Conservation (phyloP, 2,329 filamentous ascomycete genomes). For the Phialophora chinensis region DNA sequence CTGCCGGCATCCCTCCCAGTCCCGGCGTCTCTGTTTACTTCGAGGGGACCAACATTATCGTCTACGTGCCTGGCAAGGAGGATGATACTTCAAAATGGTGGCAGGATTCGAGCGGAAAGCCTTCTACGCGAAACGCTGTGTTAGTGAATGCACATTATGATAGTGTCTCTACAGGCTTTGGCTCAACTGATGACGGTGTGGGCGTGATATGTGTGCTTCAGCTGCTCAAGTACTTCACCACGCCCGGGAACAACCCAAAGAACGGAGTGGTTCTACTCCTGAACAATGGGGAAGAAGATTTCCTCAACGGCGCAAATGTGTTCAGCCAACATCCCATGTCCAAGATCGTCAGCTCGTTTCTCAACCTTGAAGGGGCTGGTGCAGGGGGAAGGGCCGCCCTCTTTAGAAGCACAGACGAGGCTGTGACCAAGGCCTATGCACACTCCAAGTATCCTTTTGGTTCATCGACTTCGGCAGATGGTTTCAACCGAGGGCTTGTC, state of each 20-base stretch:
- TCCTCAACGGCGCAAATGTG: slow-evolving; percentile 81
- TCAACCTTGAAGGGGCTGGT: slow-evolving; percentile 94
- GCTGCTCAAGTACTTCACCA: slow-evolving; percentile 83
- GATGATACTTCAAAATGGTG: slow-evolving; percentile 78
- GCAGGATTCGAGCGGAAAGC: slow-evolving; percentile 58
- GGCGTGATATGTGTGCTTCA: slow-evolving; percentile 87
- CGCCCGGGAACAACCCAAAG: slow-evolving; percentile 71
- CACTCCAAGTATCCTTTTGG: slow-evolving; percentile 78
- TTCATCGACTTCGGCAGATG: slow-evolving; percentile 79
- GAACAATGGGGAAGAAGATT: slow-evolving; percentile 97
- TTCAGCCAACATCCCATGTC: slow-evolving; percentile 84
- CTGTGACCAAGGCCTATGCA: slow-evolving; percentile 80
- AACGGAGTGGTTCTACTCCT: slow-evolving; percentile 82
- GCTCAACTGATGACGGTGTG: slow-evolving; percentile 92
- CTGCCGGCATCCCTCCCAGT: slow-evolving; percentile 50
- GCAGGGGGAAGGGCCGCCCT: slow-evolving; percentile 86
- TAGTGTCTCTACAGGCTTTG: slow-evolving; percentile 88
- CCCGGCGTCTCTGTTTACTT: slow-evolving; percentile 71
- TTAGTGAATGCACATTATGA: slow-evolving; percentile 96
- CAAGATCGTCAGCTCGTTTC: slow-evolving; percentile 80
- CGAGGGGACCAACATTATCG: slow-evolving; percentile 88
- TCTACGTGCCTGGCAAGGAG: slow-evolving; percentile 84
- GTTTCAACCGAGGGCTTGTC: slow-evolving; percentile 78
- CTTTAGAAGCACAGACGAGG: slow-evolving; percentile 85
- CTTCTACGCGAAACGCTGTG: slow-evolving; percentile 72